These are phyloP conservation scores for Pelargonium exstipulatum DNA, from an alignment of 441 rosid genomes.

Conservation along the genomic window DNA sequence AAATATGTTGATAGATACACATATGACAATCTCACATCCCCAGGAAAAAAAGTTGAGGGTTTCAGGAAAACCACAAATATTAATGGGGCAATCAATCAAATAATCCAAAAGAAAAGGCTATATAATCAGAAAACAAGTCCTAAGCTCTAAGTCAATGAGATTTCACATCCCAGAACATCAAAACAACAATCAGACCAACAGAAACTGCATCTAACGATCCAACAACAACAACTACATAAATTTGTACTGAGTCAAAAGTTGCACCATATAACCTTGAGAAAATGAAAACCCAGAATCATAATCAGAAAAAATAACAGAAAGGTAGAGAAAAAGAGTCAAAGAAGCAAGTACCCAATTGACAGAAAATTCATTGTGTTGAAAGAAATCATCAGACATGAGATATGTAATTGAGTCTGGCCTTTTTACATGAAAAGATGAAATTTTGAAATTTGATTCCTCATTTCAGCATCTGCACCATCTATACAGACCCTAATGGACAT, in stretches of 20 bases:
- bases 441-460: constrained; percentile 1
- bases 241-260: background rate
- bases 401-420: background rate
- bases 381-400: too few relatives aligned
- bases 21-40: background rate
- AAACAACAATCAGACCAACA: background rate
- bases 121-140: constrained; percentile 5
- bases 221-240: background rate
- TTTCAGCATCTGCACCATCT: background rate
- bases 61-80: background rate
- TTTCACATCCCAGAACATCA: constrained; percentile 12
- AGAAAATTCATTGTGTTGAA: background rate
- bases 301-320: background rate
- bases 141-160: background rate
- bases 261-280: background rate
- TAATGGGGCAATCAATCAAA: background rate
- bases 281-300: constrained; percentile 12
- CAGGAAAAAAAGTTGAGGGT: background rate
- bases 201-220: background rate
- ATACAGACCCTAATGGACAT: constrained; percentile 12
- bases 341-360: background rate
- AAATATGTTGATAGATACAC: constrained; percentile 17
- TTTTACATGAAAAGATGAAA: background rate
- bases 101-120: too few relatives aligned
- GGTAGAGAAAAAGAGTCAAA: background rate